phyloP scores from a whole-genome alignment of 139 green algal species.

The Raphidocelis subcapitata region DNA sequence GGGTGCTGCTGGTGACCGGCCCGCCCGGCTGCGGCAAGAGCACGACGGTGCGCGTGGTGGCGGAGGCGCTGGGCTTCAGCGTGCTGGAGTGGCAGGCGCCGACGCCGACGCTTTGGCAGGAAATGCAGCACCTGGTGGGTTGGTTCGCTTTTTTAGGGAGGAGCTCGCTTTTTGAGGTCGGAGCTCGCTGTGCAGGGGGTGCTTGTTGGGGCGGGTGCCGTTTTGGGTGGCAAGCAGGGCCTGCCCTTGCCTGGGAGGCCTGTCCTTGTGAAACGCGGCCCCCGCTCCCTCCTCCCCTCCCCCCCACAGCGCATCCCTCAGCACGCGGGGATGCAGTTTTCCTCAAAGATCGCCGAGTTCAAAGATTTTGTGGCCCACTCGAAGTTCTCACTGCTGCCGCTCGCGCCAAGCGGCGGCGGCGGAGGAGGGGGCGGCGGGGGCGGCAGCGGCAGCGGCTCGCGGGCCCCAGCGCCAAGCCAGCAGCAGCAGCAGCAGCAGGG shows the following conservation, averaged over 20 bases:
- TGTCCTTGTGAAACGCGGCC: too few relatives aligned
- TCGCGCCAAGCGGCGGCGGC: conserved; percentile 15
- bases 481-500: too few relatives aligned
- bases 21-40: conserved; percentile 76
- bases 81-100: conserved; percentile 72
- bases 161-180: too few relatives aligned
- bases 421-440: too few relatives aligned
- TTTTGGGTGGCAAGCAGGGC: not conserved
- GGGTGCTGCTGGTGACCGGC: conserved; percentile 54
- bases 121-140: conserved; percentile 52
- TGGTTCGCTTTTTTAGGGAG: not conserved
- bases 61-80: conserved; percentile 49
- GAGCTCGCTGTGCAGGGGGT: too few relatives aligned
- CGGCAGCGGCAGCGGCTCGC: too few relatives aligned
- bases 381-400: conserved; percentile 59
- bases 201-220: conserved; percentile 1
- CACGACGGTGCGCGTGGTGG: conserved; percentile 51
- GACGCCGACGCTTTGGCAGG: conserved; percentile 56
- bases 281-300: too few relatives aligned
- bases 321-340: conserved; percentile 34
- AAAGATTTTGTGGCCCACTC: conserved; percentile 62
- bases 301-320: not conserved
- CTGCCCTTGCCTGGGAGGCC: not conserved
- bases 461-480: too few relatives aligned
- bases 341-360: conserved; percentile 80